Evolutionary conservation across 208 protist genomes (phyloP).

Genomic region (Blechomonas ayalai): DNA sequence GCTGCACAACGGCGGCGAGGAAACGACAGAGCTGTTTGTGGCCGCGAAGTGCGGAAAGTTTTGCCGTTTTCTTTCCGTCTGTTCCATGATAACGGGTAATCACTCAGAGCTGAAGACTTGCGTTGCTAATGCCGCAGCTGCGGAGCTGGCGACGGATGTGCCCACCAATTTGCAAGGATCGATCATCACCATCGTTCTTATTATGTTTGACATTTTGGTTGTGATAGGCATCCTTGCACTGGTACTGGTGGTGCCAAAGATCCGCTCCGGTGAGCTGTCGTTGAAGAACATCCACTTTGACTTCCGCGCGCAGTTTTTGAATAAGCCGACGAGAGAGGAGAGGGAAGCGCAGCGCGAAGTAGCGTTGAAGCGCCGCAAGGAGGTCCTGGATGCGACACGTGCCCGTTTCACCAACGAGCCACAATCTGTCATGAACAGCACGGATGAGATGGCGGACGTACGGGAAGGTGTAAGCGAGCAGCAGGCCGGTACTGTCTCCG

Average conservation of each 20-base stretch:
- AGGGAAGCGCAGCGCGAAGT: constrained; percentile 13
- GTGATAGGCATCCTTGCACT: constrained; percentile 12
- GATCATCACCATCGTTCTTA: constrained; percentile 41
- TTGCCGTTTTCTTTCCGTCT: constrained; percentile 45
- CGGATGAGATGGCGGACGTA: no score
- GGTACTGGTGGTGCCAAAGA: constrained; percentile 16
- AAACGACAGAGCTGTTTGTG: constrained; percentile 20
- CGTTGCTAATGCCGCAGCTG: constrained; percentile 8
- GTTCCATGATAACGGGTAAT: constrained; percentile 32
- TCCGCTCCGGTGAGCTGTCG: constrained; percentile 24
- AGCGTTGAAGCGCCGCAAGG: not conserved
- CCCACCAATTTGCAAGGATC: constrained; percentile 4
- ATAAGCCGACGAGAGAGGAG: constrained; percentile 26
- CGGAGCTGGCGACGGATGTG: not conserved
- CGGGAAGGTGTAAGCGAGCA: no score
- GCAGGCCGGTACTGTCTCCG: no score
- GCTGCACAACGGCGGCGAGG: constrained; percentile 33
- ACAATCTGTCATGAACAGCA: no score
- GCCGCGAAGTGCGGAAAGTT: constrained; percentile 17
- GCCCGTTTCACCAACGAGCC: no score
- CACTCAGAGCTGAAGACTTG: constrained; percentile 31
- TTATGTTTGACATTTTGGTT: constrained; percentile 21
- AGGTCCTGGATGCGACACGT: no score
- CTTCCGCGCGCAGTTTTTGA: constrained; percentile 37
- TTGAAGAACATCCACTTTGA: constrained; percentile 37